phyloP scores from a whole-genome alignment of 768 basidiomycete genomes.

The Russula dissimulans region DNA sequence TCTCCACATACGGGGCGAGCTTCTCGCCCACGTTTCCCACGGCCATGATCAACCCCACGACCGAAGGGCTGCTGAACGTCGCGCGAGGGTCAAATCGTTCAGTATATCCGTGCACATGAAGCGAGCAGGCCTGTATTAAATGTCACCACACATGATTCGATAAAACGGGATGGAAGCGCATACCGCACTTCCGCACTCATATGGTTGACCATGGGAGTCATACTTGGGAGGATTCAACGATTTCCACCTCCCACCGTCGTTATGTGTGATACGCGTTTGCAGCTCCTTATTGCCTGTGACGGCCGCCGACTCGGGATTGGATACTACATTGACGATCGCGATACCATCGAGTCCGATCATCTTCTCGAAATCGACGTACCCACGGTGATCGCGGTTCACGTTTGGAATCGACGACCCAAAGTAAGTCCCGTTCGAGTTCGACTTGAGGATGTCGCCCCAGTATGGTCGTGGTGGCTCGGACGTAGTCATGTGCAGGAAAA shows the following conservation, averaged over 20 bases:
- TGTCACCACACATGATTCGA: not conserved
- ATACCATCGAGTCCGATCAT: slow-evolving; percentile 94
- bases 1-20: slow-evolving; percentile 72
- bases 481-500: slow-evolving; percentile 96
- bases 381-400: slow-evolving; percentile 81
- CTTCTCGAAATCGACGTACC: slow-evolving; percentile 97
- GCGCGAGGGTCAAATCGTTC: slow-evolving; percentile 84
- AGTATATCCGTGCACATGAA: slow-evolving; percentile 94
- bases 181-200: slow-evolving; percentile 64
- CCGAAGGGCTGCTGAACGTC: slow-evolving; percentile 87
- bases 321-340: slow-evolving; percentile 83
- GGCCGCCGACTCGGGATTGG: slow-evolving; percentile 68
- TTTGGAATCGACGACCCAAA: slow-evolving; percentile 80
- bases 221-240: slow-evolving; percentile 58
- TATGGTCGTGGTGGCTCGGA: slow-evolving; percentile 61
- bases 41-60: slow-evolving; percentile 89
- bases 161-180: slow-evolving; percentile 11
- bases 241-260: slow-evolving; percentile 95
- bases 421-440: slow-evolving; percentile 98
- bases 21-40: slow-evolving; percentile 91
- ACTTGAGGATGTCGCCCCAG: slow-evolving; percentile 91
- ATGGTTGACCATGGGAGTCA: slow-evolving; percentile 69
- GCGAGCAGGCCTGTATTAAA: slow-evolving; percentile 57
- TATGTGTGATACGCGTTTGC: slow-evolving; percentile 88
- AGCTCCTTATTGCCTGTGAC: slow-evolving; percentile 65